Evolutionary conservation across 139 green algal species (phyloP).

Genomic region (Dunaliella primolecta): DNA sequence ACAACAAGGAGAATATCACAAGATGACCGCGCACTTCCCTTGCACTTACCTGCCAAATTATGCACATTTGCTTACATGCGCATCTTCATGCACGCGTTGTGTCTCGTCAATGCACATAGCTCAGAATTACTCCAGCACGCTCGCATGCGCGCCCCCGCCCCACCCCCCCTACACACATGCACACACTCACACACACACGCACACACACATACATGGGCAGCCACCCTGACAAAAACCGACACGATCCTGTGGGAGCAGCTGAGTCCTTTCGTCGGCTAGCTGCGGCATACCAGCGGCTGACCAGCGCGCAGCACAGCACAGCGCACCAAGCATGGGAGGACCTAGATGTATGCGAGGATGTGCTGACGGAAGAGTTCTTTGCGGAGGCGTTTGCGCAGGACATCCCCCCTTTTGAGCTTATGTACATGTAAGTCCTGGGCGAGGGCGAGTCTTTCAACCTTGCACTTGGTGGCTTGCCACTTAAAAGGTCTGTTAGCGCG

Average conservation of each 20-base stretch:
- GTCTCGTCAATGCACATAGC: background rate
- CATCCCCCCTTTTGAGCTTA: conserved; percentile 5
- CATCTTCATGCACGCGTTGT: background rate
- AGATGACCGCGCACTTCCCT: background rate
- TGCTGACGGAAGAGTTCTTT: conserved; percentile 12
- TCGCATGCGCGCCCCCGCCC: no score
- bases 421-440: conserved; percentile 13
- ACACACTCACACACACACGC: background rate
- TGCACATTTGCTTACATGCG: background rate
- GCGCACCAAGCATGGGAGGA: background rate
- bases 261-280: conserved; percentile 23
- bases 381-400: conserved; percentile 5
- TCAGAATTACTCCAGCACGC: background rate
- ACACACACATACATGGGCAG: background rate
- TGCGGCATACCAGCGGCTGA: conserved; percentile 5
- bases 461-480: no score
- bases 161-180: background rate
- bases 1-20: no score
- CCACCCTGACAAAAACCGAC: conserved; percentile 10
- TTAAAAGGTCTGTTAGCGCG: no score
- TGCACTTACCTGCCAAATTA: background rate
- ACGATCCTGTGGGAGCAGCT: conserved; percentile 6
- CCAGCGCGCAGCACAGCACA: background rate
- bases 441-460: no score
- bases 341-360: background rate